phyloP scores from a whole-genome alignment of 805 yeast species.

The Metschnikowia matae region DNA sequence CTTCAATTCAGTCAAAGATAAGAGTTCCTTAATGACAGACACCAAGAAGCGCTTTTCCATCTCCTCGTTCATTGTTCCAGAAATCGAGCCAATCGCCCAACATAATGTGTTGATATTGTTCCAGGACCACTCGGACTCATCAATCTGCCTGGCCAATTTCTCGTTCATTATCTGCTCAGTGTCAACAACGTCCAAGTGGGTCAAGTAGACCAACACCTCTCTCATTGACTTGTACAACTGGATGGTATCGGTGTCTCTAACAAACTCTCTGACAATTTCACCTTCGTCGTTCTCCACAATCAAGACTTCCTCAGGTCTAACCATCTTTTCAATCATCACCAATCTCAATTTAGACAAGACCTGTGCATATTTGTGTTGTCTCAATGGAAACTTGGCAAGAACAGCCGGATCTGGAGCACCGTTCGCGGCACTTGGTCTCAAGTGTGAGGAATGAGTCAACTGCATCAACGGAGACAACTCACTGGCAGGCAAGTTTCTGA shows the following conservation, averaged over 20 bases:
- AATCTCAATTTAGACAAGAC: constrained; percentile 78
- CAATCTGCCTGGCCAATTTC: constrained; percentile 87
- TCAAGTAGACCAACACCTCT: constrained; percentile 89
- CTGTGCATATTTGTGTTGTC: constrained; percentile 79
- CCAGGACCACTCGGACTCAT: constrained; percentile 99
- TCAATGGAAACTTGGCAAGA: constrained; percentile 72
- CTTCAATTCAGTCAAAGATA: constrained; percentile 91
- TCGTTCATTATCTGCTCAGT: constrained; percentile 92
- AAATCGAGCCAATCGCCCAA: constrained; percentile 99
- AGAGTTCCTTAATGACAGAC: constrained; percentile 84
- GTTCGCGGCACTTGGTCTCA: constrained; percentile 44
- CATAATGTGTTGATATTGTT: constrained; percentile 93
- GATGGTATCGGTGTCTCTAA: constrained; percentile 94
- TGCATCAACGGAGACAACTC: constrained; percentile 78
- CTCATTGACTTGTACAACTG: constrained; percentile 93
- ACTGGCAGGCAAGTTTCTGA: constrained; percentile 69
- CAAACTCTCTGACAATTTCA: constrained; percentile 96
- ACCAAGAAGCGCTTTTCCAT: constrained; percentile 94
- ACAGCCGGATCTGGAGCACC: constrained; percentile 87
- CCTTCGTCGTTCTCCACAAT: constrained; percentile 98
- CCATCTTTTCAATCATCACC: constrained; percentile 97
- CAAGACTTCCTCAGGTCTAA: constrained; percentile 95
- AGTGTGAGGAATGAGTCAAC: constrained; percentile 41
- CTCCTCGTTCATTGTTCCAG: constrained; percentile 98
- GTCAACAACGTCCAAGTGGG: constrained; percentile 91